Percentiles rank a stretch among this genome's conserved stretches.
These are phyloP conservation scores for Brasenia schreberi DNA, from an alignment of 164 flowering plant genomes.

Conservation along the genomic window DNA sequence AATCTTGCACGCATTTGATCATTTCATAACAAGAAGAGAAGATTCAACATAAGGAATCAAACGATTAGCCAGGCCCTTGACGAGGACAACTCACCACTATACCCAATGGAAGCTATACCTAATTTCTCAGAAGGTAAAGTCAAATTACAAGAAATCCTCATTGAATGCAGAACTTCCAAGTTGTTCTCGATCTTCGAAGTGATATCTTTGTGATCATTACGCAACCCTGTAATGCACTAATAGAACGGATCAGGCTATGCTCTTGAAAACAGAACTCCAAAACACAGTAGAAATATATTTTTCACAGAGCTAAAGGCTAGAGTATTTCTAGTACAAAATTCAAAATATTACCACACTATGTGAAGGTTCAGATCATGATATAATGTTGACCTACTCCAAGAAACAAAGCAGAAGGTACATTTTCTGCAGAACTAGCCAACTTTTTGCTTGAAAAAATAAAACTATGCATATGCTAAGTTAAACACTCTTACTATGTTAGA, in stretches of 20 bases:
- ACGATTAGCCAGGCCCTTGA: too few species aligned
- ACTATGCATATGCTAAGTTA: too few species aligned
- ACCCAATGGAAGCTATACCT: neutral
- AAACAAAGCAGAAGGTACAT: neutral
- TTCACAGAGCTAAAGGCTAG: too few species aligned
- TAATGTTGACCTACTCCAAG: neutral
- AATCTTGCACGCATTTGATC: neutral
- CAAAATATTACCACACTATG: neutral
- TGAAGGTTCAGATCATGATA: neutral
- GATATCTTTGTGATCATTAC: conserved; percentile 54
- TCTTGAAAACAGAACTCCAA: too few species aligned
- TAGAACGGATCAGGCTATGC: neutral
- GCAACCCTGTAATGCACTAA: conserved; percentile 37
- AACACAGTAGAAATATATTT: too few species aligned
- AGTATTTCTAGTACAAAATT: neutral
- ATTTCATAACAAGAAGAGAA: neutral
- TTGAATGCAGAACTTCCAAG: conserved; percentile 68
- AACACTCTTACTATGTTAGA: too few species aligned
- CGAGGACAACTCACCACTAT: too few species aligned
- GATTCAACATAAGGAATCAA: too few species aligned
- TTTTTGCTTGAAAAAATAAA: too few species aligned
- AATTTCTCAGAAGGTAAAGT: conserved; percentile 13
- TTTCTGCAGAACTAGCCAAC: too few species aligned
- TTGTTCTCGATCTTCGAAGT: conserved; percentile 49
- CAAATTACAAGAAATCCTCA: conserved; percentile 23